phyloP scores from a whole-genome alignment of 2,329 filamentous ascomycete genomes.

The Acephala macrosclerotiorum region DNA sequence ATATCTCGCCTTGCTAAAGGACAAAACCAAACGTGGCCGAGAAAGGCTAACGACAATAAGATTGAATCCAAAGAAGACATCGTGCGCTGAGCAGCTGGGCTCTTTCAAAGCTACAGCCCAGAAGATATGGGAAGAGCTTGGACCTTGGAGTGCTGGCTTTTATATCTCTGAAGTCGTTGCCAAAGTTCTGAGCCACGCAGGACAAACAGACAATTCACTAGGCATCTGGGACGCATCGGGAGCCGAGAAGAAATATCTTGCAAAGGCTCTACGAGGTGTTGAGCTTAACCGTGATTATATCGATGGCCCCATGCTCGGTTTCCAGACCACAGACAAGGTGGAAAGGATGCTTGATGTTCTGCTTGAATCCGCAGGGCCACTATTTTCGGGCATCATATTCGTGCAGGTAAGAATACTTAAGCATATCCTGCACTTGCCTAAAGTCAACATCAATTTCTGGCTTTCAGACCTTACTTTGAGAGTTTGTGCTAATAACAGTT shows the following conservation, averaged over 20 bases:
- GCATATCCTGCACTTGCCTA: too few species aligned
- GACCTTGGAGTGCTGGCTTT: constrained; percentile 72
- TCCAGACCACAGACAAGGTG: constrained; percentile 63
- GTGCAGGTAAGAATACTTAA: constrained; percentile 65
- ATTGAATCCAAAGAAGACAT: constrained; percentile 59
- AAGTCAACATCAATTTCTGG: constrained; percentile 64
- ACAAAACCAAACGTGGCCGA: constrained; percentile 51
- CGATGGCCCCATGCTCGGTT: constrained; percentile 30
- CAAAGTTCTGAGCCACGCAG: constrained; percentile 56
- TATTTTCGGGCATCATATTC: constrained; percentile 68
- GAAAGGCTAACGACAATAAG: constrained; percentile 50
- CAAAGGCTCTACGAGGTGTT: constrained; percentile 52
- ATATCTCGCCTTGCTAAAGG: constrained; percentile 54
- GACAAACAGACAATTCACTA: constrained; percentile 41
- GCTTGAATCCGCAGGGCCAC: constrained; percentile 47
- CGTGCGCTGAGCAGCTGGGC: constrained; percentile 61
- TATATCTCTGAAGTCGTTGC: constrained; percentile 60
- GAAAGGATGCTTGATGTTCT: constrained; percentile 61
- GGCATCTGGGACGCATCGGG: constrained; percentile 49
- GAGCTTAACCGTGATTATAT: constrained; percentile 34
- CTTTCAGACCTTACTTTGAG: constrained; percentile 6
- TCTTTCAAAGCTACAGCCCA: constrained; percentile 57
- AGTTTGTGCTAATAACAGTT: constrained; percentile 33
- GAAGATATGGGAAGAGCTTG: constrained; percentile 64
- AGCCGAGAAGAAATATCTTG: constrained; percentile 64